These are phyloP conservation scores for Geosmithia morbida DNA, from an alignment of 2,329 filamentous ascomycete species.

Conservation along the genomic window DNA sequence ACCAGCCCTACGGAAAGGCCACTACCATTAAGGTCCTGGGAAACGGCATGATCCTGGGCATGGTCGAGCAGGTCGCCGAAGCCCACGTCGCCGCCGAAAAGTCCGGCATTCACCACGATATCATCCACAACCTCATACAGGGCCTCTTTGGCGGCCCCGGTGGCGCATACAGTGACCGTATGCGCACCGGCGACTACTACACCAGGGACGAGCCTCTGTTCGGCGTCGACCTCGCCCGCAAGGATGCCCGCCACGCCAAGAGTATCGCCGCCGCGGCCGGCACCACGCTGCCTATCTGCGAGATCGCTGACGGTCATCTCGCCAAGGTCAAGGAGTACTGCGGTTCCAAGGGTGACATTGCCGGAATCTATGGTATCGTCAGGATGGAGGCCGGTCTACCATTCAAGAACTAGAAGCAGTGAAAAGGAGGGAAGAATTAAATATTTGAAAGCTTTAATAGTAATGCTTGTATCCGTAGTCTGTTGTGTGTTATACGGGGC, in stretches of 20 bases:
- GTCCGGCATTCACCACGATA: constrained; percentile 55
- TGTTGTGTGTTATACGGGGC: too few species aligned
- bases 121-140: constrained; percentile 58
- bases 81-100: constrained; percentile 70
- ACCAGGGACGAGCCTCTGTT: constrained; percentile 68
- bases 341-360: constrained; percentile 63
- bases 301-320: constrained; percentile 56
- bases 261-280: constrained; percentile 49
- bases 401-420: constrained; percentile 43
- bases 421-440: neutral
- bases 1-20: constrained; percentile 53
- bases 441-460: too few species aligned
- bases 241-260: constrained; percentile 66
- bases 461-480: too few species aligned
- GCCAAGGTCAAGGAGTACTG: constrained; percentile 50
- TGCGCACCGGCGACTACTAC: constrained; percentile 65
- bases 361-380: constrained; percentile 68
- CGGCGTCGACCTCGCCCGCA: constrained; percentile 66
- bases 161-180: constrained; percentile 57
- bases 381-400: constrained; percentile 59
- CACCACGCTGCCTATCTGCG: constrained; percentile 46
- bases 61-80: constrained; percentile 68
- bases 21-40: constrained; percentile 68
- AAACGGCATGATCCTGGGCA: constrained; percentile 75
- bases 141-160: constrained; percentile 64